Percentiles rank a stretch among this genome's conserved stretches.
These are phyloP conservation scores for Mucor lusitanicus DNA, from an alignment of 371 early-diverging fungal species.

Conservation along the genomic window DNA sequence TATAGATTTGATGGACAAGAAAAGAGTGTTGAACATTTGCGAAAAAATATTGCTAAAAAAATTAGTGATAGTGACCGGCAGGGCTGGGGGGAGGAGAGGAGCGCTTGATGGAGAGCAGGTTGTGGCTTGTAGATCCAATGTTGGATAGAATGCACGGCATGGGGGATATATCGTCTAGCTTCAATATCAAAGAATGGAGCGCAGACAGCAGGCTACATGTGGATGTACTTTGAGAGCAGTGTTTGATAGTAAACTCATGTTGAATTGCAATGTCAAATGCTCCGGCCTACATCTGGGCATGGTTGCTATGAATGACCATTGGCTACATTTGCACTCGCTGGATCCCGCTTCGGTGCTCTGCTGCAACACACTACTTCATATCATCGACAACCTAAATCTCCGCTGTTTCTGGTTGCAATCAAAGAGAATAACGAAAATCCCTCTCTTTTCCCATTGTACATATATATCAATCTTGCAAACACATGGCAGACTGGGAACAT, in stretches of 20 bases:
- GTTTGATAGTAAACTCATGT: too few species aligned
- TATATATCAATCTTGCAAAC: background rate
- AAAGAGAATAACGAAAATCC: background rate
- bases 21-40: slow-evolving; percentile 29
- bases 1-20: slow-evolving; percentile 39
- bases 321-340: too few species aligned
- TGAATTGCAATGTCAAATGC: too few species aligned
- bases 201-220: background rate
- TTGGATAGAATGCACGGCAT: background rate
- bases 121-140: background rate
- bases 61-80: background rate
- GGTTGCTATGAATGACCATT: too few species aligned
- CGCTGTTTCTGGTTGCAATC: background rate
- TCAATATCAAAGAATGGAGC: background rate
- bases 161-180: background rate
- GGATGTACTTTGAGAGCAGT: too few species aligned
- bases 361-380: too few species aligned
- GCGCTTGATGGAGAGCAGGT: background rate
- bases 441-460: background rate
- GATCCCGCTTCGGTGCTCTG: too few species aligned
- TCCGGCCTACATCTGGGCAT: too few species aligned
- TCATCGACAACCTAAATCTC: too few species aligned
- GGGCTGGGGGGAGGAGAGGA: background rate
- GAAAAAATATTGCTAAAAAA: background rate
- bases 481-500: background rate